Evolutionary conservation across 1,284 basidiomycete species (phyloP).

Genomic region (Singerocomus inundabilis): DNA sequence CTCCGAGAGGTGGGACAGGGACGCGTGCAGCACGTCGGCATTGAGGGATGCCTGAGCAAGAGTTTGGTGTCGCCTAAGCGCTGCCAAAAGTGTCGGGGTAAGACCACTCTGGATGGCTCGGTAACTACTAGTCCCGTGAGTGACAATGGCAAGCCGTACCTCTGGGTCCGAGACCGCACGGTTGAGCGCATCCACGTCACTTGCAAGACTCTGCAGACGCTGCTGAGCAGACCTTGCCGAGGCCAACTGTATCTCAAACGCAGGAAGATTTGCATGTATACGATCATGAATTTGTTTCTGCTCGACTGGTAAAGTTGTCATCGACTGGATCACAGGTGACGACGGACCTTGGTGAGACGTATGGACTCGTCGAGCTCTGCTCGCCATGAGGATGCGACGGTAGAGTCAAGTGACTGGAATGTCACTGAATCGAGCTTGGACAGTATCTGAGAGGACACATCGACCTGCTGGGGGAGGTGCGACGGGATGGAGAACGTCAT

Average conservation of each 20-base stretch:
- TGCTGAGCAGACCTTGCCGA: slow-evolving; percentile 62
- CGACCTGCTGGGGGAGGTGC: slow-evolving; percentile 63
- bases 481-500: slow-evolving; percentile 74
- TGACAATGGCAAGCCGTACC: slow-evolving; percentile 37
- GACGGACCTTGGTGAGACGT: slow-evolving; percentile 57
- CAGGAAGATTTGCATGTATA: slow-evolving; percentile 58
- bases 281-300: slow-evolving; percentile 67
- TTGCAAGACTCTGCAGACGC: slow-evolving; percentile 50
- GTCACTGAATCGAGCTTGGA: slow-evolving; percentile 64
- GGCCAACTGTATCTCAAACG: slow-evolving; percentile 62
- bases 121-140: slow-evolving; percentile 7
- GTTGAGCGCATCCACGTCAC: slow-evolving; percentile 52
- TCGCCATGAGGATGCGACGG: slow-evolving; percentile 65
- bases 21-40: slow-evolving; percentile 47
- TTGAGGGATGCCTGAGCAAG: slow-evolving; percentile 61
- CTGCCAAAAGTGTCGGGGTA: slow-evolving; percentile 51
- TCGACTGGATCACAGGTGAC: slow-evolving; percentile 1
- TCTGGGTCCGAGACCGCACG: slow-evolving; percentile 53
- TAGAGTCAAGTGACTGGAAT: slow-evolving; percentile 53
- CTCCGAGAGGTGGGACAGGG: slow-evolving; percentile 51
- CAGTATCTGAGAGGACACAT: slow-evolving; percentile 67
- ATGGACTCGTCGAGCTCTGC: slow-evolving; percentile 69
- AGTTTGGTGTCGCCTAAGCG: slow-evolving; percentile 53
- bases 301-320: slow-evolving; percentile 4
- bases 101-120: slow-evolving; percentile 55